Evolutionary conservation across 257 asterid species (phyloP).

Genomic region (Coffea canephora): DNA sequence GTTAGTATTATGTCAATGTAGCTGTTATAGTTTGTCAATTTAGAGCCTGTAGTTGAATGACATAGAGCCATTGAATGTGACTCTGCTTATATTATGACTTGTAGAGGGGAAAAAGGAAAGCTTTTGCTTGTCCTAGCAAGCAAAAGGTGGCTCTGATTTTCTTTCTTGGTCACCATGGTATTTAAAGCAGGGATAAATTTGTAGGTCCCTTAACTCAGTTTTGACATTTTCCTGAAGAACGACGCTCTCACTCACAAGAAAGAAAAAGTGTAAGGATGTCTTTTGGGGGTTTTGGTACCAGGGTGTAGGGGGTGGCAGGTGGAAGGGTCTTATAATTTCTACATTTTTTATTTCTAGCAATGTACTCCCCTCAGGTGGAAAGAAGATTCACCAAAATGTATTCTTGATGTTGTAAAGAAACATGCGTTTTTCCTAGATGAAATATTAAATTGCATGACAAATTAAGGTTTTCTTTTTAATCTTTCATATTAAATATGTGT

Average conservation of each 20-base stretch:
- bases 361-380: not conserved
- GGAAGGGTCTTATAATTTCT: not conserved
- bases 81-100: not conserved
- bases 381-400: not conserved
- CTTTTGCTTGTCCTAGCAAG: not conserved
- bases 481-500: not conserved
- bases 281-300: no score
- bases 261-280: no score
- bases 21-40: not conserved
- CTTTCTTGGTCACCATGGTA: not conserved
- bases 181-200: not conserved
- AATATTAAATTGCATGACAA: not conserved
- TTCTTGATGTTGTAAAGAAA: not conserved
- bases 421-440: not conserved
- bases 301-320: no score
- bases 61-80: not conserved
- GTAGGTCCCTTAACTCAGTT: not conserved
- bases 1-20: not conserved
- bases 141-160: not conserved
- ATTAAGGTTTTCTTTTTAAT: no score
- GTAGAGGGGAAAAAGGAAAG: not conserved
- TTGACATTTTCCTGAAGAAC: not conserved
- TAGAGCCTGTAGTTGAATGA: not conserved
- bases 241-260: not conserved
- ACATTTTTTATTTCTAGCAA: not conserved